Evolutionary conservation across 1,139 yeast species (phyloP).

Genomic region (Geotrichum klebahnii): DNA sequence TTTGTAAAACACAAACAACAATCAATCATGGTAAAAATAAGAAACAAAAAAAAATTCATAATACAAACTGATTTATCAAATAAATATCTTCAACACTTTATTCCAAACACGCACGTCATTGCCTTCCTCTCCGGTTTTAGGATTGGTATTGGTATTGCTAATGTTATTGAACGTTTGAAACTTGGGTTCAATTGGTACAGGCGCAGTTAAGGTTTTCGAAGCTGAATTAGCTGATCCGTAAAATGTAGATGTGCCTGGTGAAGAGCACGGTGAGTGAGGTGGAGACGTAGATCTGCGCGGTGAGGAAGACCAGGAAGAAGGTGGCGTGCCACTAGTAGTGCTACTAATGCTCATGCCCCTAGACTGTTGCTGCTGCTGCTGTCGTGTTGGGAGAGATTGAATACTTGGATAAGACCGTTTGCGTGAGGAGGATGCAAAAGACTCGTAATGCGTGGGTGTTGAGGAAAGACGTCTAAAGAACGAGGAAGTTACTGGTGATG

Average conservation of each 20-base stretch:
- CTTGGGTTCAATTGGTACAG: background rate
- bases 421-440: slow-evolving; percentile 5
- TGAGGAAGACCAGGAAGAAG: background rate
- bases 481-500: background rate
- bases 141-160: background rate
- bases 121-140: background rate
- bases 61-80: too few relatives aligned
- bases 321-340: background rate
- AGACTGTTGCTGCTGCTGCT: background rate
- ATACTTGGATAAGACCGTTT: slow-evolving; percentile 3
- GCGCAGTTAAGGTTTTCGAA: background rate
- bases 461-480: background rate
- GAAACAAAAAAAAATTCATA: too few relatives aligned
- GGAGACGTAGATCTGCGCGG: background rate
- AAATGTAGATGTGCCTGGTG: background rate
- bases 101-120: background rate
- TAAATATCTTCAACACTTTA: slow-evolving; percentile 8
- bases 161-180: background rate
- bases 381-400: background rate
- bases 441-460: slow-evolving; percentile 5
- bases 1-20: background rate
- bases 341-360: background rate
- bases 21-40: background rate
- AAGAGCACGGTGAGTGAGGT: background rate
- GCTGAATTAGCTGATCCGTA: background rate